Percentiles rank a stretch among this genome's conserved stretches.
phyloP scores from a whole-genome alignment of 1,284 basidiomycete species.

The Rhodotorula sp. region DNA sequence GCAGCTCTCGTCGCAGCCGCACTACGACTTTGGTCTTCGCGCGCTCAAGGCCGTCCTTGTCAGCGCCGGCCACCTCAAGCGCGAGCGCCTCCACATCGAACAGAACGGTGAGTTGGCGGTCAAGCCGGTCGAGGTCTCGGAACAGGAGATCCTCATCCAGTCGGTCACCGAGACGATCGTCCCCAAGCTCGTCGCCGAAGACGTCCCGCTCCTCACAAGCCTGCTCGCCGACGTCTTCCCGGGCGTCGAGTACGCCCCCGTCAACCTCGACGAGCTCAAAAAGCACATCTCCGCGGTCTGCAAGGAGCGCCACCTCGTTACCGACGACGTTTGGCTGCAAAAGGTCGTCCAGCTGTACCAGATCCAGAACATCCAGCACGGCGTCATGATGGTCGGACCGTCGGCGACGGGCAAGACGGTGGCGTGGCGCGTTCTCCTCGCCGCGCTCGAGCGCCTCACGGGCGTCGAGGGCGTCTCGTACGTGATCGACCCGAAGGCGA shows the following conservation, averaged over 20 bases:
- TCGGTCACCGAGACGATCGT: slow-evolving; percentile 99
- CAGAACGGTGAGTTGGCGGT: slow-evolving; percentile 50
- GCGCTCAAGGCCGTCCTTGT: slow-evolving; percentile 95
- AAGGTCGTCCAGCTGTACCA: slow-evolving; percentile 98
- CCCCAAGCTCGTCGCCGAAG: slow-evolving; percentile 95
- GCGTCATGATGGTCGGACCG: slow-evolving; percentile 99
- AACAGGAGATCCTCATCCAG: slow-evolving; percentile 97
- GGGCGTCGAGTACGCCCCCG: slow-evolving; percentile 85
- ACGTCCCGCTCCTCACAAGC: slow-evolving; percentile 90
- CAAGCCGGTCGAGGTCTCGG: slow-evolving; percentile 59
- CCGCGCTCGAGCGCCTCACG: slow-evolving; percentile 87
- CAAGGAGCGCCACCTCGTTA: slow-evolving; percentile 76
- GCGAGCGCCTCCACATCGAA: slow-evolving; percentile 69
- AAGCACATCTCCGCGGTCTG: slow-evolving; percentile 86
- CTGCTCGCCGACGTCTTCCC: slow-evolving; percentile 97
- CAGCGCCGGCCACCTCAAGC: slow-evolving; percentile 95
- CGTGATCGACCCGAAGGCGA: slow-evolving; percentile 98
- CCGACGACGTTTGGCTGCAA: slow-evolving; percentile 85
- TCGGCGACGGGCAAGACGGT: slow-evolving; percentile 97
- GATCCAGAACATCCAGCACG: slow-evolving; percentile 99
- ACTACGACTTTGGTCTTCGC: slow-evolving; percentile 98
- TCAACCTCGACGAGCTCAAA: slow-evolving; percentile 81
- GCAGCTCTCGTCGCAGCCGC: slow-evolving; percentile 93
- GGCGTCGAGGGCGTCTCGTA: slow-evolving; percentile 90
- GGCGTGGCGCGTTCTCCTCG: slow-evolving; percentile 92